A percentile compares a stretch with the other conserved stretches of the same genome.
Conservation (phyloP, 164 flowering plant genomes). For the Vitis riparia region DNA sequence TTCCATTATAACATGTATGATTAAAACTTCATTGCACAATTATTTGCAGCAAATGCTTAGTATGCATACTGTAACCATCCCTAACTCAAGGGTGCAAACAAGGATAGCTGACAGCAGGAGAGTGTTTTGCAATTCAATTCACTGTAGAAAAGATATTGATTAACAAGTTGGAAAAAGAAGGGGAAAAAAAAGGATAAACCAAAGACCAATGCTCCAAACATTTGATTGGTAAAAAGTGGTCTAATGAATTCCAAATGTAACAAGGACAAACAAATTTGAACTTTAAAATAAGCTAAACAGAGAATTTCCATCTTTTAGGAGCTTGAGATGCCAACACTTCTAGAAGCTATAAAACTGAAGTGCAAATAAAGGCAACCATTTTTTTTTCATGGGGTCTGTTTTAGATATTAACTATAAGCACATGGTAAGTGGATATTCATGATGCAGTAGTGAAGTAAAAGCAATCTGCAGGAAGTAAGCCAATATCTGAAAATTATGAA, state of each 20-base stretch:
- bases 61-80: neutral
- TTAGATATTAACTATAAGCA: neutral
- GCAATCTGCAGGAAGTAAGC: neutral
- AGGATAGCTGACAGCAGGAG: neutral
- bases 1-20: neutral
- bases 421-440: neutral
- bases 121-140: neutral
- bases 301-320: too few relatives aligned
- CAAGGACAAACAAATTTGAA: neutral
- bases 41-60: neutral
- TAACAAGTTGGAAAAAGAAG: neutral
- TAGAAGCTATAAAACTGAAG: neutral
- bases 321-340: too few relatives aligned
- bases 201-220: neutral
- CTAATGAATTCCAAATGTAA: neutral
- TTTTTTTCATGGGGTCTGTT: neutral
- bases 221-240: neutral
- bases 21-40: neutral
- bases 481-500: neutral
- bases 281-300: neutral
- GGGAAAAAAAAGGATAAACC: neutral
- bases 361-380: neutral
- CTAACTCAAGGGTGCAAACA: neutral
- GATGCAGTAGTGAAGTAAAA: neutral
- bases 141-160: neutral